Evolutionary conservation across 2,329 filamentous ascomycete genomes (phyloP), one percentile per base, ranked within the genome.

Genomic region (Fusarium sp.): DNA sequence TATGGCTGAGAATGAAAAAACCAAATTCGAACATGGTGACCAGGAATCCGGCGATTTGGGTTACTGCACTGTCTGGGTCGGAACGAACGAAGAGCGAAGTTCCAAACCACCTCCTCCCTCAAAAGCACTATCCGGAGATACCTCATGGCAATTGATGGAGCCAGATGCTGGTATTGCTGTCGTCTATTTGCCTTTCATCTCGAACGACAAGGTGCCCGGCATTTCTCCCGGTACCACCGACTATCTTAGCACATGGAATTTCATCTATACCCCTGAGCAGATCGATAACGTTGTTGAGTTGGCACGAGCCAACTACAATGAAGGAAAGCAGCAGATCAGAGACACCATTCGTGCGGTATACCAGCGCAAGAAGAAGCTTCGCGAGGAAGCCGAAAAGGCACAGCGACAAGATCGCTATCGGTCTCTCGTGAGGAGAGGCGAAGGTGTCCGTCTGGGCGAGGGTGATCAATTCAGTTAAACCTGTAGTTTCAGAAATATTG

Each of bases 231-330:
- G 90, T 26, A 88, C 86, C 4, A 92, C 88, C 54, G 93, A 97
- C 63, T 98, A 94, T 79, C 89, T 98, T 83, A 93, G 89, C 71
- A 99, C 96, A 0, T 99, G 96, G 96, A 99, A 99, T 77, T 98
- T 98, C 77, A 90, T 97, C 31, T 99, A 98, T 78, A 97, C 92
- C 3, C 91, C 94, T 0, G 90, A 96, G 59, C 91, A 99, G 78
- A 89, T 99, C 53, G 94, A 98, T 72, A 87, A 88, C 28, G 93
- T 97, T 1, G 91, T 97, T 3, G 85, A 86, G 7, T 85, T 99
- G 30, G 94, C 96, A 2, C 86, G 89, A 57, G 93, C 93, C 12
- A 99, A 99, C 79, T 99, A 93, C 72, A 84, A 88, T 8, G 93
- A 97, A 77, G 94, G 95, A 1, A 87, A 88, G 50, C 91, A 92